These are phyloP conservation scores for Lentinula raphanica DNA, from an alignment of 768 basidiomycete species.

Conservation along the genomic window DNA sequence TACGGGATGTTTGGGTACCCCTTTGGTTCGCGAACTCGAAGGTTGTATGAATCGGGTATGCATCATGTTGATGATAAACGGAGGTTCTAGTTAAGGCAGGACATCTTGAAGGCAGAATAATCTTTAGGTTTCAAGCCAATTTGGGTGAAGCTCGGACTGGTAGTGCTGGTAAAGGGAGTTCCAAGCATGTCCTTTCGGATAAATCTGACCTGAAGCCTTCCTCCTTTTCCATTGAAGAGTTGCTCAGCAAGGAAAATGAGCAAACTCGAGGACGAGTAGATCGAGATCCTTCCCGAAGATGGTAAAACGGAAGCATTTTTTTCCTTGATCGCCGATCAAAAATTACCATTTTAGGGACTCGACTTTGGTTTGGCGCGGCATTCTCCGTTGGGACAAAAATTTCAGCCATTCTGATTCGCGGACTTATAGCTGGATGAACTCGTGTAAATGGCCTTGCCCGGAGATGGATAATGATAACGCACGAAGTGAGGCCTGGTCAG, in stretches of 20 bases:
- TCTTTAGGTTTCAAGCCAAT: neutral
- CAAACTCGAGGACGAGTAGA: neutral
- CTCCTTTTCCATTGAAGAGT: no score
- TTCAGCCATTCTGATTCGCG: neutral
- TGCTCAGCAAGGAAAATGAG: no score
- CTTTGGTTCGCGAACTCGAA: neutral
- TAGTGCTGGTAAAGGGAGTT: no score
- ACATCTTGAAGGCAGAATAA: neutral
- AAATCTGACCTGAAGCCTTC: neutral
- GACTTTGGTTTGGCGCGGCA: neutral
- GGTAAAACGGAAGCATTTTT: conserved; percentile 8
- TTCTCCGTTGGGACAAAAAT: neutral
- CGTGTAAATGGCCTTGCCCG: neutral
- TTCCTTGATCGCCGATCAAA: conserved; percentile 8
- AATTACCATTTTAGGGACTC: neutral
- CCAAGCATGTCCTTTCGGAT: no score
- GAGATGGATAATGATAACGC: neutral
- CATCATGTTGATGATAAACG: neutral
- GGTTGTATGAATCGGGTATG: neutral
- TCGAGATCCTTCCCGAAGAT: neutral
- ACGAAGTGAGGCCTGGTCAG: neutral
- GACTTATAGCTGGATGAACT: neutral
- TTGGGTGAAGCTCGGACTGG: no score
- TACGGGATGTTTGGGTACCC: neutral
- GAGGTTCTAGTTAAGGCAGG: neutral